Evolutionary conservation across 768 basidiomycete genomes (phyloP).

Genomic region (Psilocybe sp.): DNA sequence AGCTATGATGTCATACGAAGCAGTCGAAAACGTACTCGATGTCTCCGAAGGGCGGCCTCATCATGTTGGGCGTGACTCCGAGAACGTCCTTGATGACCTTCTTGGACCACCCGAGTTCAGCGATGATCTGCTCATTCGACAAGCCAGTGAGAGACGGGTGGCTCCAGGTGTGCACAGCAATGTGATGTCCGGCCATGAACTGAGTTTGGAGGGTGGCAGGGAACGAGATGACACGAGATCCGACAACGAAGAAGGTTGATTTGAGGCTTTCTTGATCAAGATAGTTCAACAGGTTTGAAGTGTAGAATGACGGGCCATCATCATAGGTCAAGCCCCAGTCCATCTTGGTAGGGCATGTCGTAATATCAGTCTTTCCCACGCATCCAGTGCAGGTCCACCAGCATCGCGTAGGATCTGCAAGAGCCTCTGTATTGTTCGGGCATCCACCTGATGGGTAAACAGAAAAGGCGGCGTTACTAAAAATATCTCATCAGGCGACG

Average conservation of each 20-base stretch:
- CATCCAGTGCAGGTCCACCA: slow-evolving; percentile 86
- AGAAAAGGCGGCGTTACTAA: slow-evolving; percentile 1
- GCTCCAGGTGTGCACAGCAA: slow-evolving; percentile 69
- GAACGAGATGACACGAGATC: slow-evolving; percentile 73
- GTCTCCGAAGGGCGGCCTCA: slow-evolving; percentile 82
- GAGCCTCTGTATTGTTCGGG: slow-evolving; percentile 54
- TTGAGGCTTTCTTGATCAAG: slow-evolving; percentile 61
- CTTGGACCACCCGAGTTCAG: slow-evolving; percentile 85
- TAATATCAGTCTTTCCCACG: slow-evolving; percentile 63
- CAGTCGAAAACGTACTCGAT: slow-evolving; percentile 51
- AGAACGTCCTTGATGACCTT: slow-evolving; percentile 81
- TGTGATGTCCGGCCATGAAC: slow-evolving; percentile 78
- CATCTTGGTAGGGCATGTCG: slow-evolving; percentile 66
- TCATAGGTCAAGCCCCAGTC: slow-evolving; percentile 62
- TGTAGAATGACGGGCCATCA: slow-evolving; percentile 81
- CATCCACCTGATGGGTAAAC: slow-evolving; percentile 45
- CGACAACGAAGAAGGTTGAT: slow-evolving; percentile 87
- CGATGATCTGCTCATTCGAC: slow-evolving; percentile 78
- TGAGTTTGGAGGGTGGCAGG: slow-evolving; percentile 69
- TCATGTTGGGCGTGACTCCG: slow-evolving; percentile 74
- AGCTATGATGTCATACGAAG: neutral
- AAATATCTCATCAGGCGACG: neutral
- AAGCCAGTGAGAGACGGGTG: slow-evolving; percentile 72
- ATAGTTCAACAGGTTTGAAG: slow-evolving; percentile 70
- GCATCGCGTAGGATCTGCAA: slow-evolving; percentile 51